phyloP scores from a whole-genome alignment of 1,284 basidiomycete genomes.

The Chiua sp. region DNA sequence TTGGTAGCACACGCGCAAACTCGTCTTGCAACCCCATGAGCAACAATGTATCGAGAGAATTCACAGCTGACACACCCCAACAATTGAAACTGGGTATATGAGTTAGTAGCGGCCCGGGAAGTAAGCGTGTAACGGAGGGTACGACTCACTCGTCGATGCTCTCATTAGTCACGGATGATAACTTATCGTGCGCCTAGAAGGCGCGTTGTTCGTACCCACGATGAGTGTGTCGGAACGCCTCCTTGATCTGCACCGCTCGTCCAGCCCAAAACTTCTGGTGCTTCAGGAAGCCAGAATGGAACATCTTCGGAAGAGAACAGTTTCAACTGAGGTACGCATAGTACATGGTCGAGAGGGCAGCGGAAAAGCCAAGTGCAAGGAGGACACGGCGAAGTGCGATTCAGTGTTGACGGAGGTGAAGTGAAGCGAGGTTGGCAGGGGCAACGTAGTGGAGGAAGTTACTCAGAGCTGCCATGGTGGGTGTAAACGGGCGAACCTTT shows the following conservation, averaged over 20 bases:
- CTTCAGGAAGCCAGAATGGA: constrained; percentile 25
- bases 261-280: constrained; percentile 49
- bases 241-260: constrained; percentile 61
- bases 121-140: not conserved
- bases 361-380: constrained; percentile 27
- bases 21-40: constrained; percentile 85
- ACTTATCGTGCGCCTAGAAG: constrained; percentile 63
- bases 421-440: not conserved
- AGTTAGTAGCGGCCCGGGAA: no score
- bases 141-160: constrained; percentile 55
- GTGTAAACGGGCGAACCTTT: no score
- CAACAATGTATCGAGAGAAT: constrained; percentile 88
- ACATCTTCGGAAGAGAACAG: constrained; percentile 8
- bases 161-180: constrained; percentile 54
- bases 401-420: constrained; percentile 22
- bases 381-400: constrained; percentile 36
- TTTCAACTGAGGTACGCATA: constrained; percentile 17
- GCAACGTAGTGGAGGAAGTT: constrained; percentile 4
- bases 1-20: constrained; percentile 71
- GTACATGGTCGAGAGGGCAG: constrained; percentile 25
- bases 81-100: constrained; percentile 64
- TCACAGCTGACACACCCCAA: constrained; percentile 87
- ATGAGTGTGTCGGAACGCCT: constrained; percentile 69
- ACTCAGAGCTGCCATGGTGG: constrained; percentile 6
- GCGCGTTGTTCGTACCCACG: constrained; percentile 62